phyloP scores from a whole-genome alignment of 1,139 yeast genomes.

The Geotrichum candidum region DNA sequence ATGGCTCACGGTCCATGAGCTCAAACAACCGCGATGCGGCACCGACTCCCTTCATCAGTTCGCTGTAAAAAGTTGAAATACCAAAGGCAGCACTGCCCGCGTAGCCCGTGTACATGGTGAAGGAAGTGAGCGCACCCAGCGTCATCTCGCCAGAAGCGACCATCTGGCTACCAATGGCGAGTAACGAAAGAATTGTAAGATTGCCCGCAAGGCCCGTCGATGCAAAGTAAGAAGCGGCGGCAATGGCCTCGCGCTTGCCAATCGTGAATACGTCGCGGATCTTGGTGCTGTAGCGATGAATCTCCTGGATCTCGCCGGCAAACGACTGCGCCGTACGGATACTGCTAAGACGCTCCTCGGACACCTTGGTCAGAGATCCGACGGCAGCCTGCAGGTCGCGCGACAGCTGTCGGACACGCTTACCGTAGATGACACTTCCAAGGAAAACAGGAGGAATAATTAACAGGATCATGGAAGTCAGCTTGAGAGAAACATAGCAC shows the following conservation, averaged over 20 bases:
- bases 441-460: constrained; percentile 77
- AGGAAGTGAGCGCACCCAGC: constrained; percentile 86
- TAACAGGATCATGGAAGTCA: constrained; percentile 68
- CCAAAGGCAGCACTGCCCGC: constrained; percentile 90
- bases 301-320: constrained; percentile 72
- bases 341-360: constrained; percentile 87
- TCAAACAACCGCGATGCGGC: constrained; percentile 93
- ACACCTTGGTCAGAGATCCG: constrained; percentile 79
- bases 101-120: constrained; percentile 88
- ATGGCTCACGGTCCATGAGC: constrained; percentile 68
- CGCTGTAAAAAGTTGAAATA: constrained; percentile 82
- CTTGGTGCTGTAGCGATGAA: constrained; percentile 57
- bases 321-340: constrained; percentile 82
- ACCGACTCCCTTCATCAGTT: constrained; percentile 93
- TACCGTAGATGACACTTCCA: constrained; percentile 74
- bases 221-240: constrained; percentile 60
- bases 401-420: constrained; percentile 68
- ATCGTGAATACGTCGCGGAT: constrained; percentile 66
- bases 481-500: constrained; percentile 76
- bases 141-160: constrained; percentile 67
- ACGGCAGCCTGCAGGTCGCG: constrained; percentile 77
- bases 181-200: constrained; percentile 64
- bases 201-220: constrained; percentile 79
- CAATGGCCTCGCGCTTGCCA: constrained; percentile 73
- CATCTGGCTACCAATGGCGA: constrained; percentile 74